These are phyloP conservation scores for Melampsora americana DNA, from an alignment of 1,284 basidiomycete genomes.

Conservation along the genomic window DNA sequence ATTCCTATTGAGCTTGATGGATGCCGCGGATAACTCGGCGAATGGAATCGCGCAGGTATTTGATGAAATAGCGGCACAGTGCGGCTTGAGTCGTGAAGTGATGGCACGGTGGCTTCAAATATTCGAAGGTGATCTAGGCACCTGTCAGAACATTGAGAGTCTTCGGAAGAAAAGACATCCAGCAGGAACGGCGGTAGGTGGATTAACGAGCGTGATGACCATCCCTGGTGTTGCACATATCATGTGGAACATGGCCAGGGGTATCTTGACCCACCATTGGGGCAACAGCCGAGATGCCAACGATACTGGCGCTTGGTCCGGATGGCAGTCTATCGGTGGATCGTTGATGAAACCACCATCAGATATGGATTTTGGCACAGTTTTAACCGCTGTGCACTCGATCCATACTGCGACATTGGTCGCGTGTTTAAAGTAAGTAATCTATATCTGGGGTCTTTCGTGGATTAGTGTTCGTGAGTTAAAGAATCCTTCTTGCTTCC, in stretches of 20 bases:
- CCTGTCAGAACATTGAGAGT: background rate
- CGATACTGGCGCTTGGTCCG: slow-evolving; percentile 10
- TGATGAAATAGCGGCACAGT: background rate
- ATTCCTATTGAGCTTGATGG: too few relatives aligned
- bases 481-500: too few relatives aligned
- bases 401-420: slow-evolving; percentile 9
- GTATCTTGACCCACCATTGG: too few relatives aligned
- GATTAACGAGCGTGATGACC: too few relatives aligned
- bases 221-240: too few relatives aligned
- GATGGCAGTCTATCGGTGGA: background rate
- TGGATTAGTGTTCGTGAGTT: background rate
- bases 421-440: slow-evolving; percentile 16
- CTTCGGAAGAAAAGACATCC: background rate
- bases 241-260: too few relatives aligned
- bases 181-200: background rate
- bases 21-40: too few relatives aligned
- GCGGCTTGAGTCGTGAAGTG: background rate
- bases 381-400: slow-evolving; percentile 10
- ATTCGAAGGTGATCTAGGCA: slow-evolving; percentile 8
- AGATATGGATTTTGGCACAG: background rate
- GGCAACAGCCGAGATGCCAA: too few relatives aligned
- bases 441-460: background rate
- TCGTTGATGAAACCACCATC: background rate
- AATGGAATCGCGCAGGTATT: too few relatives aligned
- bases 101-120: background rate